phyloP scores from a whole-genome alignment of 2,329 filamentous ascomycete genomes.

The Ambrosiella xylebori region DNA sequence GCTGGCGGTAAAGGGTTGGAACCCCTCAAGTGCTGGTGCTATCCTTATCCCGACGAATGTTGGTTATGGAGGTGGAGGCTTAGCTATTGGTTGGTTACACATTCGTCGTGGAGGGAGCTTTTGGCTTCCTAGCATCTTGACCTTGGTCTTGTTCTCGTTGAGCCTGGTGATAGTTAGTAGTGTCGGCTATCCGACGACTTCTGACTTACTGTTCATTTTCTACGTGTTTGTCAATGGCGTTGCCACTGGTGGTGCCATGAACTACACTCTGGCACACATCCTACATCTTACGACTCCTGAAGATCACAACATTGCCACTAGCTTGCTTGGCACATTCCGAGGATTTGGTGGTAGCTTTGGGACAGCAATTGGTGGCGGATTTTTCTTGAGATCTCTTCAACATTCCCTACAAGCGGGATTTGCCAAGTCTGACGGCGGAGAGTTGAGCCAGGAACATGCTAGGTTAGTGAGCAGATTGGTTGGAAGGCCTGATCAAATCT shows the following conservation, averaged over 20 bases:
- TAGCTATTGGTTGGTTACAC: conserved; percentile 59
- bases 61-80: conserved; percentile 58
- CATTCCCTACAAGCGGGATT: conserved; percentile 41
- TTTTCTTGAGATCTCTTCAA: conserved; percentile 48
- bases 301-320: conserved; percentile 59
- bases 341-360: conserved; percentile 71
- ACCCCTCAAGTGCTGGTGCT: conserved; percentile 52
- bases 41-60: conserved; percentile 68
- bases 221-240: conserved; percentile 55
- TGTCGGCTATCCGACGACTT: conserved; percentile 34
- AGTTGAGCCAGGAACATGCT: conserved; percentile 20
- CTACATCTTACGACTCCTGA: conserved; percentile 51
- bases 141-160: conserved; percentile 43
- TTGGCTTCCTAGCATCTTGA: conserved; percentile 44
- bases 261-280: conserved; percentile 67
- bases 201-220: conserved; percentile 36
- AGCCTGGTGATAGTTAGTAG: conserved; percentile 39
- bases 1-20: conserved; percentile 54
- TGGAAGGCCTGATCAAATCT: conserved; percentile 31
- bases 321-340: conserved; percentile 61
- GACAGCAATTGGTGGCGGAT: conserved; percentile 59
- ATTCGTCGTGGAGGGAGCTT: conserved; percentile 58
- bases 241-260: conserved; percentile 53
- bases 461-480: conserved; percentile 30
- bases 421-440: conserved; percentile 25